These are phyloP conservation scores for Podospora sp. DNA, from an alignment of 495 filamentous ascomycete genomes.

Conservation along the genomic window DNA sequence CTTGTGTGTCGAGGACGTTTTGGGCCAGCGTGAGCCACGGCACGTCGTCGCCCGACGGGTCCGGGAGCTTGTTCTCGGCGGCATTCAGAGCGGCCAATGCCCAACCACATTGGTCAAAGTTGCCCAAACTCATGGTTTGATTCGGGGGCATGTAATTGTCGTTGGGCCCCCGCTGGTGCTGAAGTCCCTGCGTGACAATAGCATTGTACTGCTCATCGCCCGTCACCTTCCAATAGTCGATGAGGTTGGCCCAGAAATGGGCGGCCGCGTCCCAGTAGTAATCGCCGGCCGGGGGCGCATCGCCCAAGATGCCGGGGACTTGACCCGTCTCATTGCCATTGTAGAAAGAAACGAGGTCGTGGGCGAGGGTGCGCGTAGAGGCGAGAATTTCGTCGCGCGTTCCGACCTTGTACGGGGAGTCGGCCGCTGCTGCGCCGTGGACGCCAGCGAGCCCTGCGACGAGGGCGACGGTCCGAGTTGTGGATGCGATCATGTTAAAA, in stretches of 20 bases:
- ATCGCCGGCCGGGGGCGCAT: slow-evolving; percentile 43
- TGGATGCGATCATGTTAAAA: not conserved
- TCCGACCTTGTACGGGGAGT: slow-evolving; percentile 8
- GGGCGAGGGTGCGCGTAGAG: not conserved
- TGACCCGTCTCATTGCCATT: slow-evolving; percentile 59
- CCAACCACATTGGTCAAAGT: slow-evolving; percentile 83
- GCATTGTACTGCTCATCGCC: slow-evolving; percentile 66
- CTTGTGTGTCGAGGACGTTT: slow-evolving; percentile 73
- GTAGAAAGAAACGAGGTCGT: slow-evolving; percentile 65
- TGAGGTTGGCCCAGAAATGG: slow-evolving; percentile 51
- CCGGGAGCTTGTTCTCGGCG: slow-evolving; percentile 66
- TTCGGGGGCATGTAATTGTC: slow-evolving; percentile 66
- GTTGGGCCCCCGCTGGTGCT: slow-evolving; percentile 59
- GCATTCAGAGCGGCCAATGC: slow-evolving; percentile 70
- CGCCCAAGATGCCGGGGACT: slow-evolving; percentile 64
- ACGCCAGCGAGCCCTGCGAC: not conserved
- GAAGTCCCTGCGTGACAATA: slow-evolving; percentile 56
- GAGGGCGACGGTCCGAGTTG: not conserved
- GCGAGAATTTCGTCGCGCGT: slow-evolving; percentile 1
- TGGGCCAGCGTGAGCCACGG: slow-evolving; percentile 69
- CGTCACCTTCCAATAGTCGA: slow-evolving; percentile 71
- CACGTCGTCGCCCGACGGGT: slow-evolving; percentile 31
- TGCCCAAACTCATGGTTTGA: slow-evolving; percentile 68
- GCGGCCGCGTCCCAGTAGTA: slow-evolving; percentile 58
- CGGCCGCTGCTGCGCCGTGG: not conserved